A percentile compares a stretch with the other conserved stretches of the same genome.
Conservation (phyloP, 306 rosid genomes). For the Begonia masoniana region DNA sequence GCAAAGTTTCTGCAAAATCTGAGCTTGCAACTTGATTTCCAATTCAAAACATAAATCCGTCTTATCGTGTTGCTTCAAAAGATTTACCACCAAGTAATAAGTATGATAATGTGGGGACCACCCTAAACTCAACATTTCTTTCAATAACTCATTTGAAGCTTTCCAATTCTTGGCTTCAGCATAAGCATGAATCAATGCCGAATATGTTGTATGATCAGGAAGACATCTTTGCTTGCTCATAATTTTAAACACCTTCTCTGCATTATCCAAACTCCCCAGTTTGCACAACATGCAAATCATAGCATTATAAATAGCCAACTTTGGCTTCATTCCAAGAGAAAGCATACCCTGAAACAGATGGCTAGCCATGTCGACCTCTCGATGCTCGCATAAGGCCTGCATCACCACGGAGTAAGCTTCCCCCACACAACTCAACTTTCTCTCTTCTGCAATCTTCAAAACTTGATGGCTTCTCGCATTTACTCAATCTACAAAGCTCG, state of each 20-base stretch:
- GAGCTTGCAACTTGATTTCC: slow-evolving; percentile 44
- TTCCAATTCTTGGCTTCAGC: slow-evolving; percentile 40
- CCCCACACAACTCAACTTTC: slow-evolving; percentile 32
- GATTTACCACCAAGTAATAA: slow-evolving; percentile 28
- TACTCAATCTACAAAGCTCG: slow-evolving; percentile 51
- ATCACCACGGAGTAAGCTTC: slow-evolving; percentile 44
- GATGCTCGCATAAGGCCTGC: slow-evolving; percentile 33
- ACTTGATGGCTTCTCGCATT: slow-evolving; percentile 35
- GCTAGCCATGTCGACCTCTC: slow-evolving; percentile 27
- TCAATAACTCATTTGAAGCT: slow-evolving; percentile 28
- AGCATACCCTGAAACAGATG: slow-evolving; percentile 45
- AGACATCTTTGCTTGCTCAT: slow-evolving; percentile 54
- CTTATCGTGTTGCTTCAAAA: slow-evolving; percentile 39
- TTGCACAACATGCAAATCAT: slow-evolving; percentile 52
- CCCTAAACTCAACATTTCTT: slow-evolving; percentile 51
- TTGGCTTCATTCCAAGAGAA: slow-evolving; percentile 34
- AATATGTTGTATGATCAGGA: slow-evolving; percentile 48
- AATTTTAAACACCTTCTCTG: slow-evolving; percentile 35
- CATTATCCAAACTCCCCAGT: slow-evolving; percentile 38
- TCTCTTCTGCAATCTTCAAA: slow-evolving; percentile 37
- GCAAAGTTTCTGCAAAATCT: slow-evolving; percentile 44
- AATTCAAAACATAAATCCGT: slow-evolving; percentile 32
- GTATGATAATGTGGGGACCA: slow-evolving; percentile 42
- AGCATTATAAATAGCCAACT: slow-evolving; percentile 42
- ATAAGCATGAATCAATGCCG: slow-evolving; percentile 46